Base-by-base conservation (phyloP, 371 early-diverging fungal species). In the Funneliformis caledonium region DNA sequence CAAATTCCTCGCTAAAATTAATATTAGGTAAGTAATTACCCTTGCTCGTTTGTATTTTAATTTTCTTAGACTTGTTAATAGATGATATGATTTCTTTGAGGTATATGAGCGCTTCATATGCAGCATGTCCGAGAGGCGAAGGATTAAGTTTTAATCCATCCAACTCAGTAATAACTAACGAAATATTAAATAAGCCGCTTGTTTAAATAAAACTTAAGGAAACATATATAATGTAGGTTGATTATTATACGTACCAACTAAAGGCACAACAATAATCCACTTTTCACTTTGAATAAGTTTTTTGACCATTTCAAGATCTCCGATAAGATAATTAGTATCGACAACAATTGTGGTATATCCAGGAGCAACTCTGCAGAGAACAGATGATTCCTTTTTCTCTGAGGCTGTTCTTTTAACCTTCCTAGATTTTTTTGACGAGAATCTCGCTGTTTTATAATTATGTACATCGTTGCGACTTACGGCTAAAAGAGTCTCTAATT, bases 291-390 rank as follows among this genome's bases (percentile, higher is more conserved):
- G 56, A 69, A 92, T 86, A 6, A 92, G 59, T n/a, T 86, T 86
- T 64, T 86, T 87, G 26, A 92, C 85, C 59, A 83, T 80, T 8
- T 88, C 88, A 78, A 91, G 82, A 78, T 92, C 90, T 10, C 90
- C 90, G 64, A 92, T 88, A 72, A 92, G 85, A 60, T 91, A 92
- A 82, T 92, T 92, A 16, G 92, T 92, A 78, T 92, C 92, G n/a
- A 92, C 82, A 6, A 92, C 88, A 59, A 92, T 80, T 0, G 83
- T 84, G 19, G 92, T 91, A 52, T 89, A 86, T 9, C 89, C 89
- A 8, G 88, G 86, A 22, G 89, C 83, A 14, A 88, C 84, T 61
- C 47, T 22, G 83, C 79, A 64, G 84, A 83, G 47, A 83, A 77
- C 11, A 85, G 74, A 11, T 84, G 82, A 31, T 83, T 82, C 62